Percentiles rank a stretch among this genome's conserved stretches.
These are phyloP conservation scores for Lagenidium giganteum DNA, from an alignment of 352 stramenopile genomes.

Conservation along the genomic window DNA sequence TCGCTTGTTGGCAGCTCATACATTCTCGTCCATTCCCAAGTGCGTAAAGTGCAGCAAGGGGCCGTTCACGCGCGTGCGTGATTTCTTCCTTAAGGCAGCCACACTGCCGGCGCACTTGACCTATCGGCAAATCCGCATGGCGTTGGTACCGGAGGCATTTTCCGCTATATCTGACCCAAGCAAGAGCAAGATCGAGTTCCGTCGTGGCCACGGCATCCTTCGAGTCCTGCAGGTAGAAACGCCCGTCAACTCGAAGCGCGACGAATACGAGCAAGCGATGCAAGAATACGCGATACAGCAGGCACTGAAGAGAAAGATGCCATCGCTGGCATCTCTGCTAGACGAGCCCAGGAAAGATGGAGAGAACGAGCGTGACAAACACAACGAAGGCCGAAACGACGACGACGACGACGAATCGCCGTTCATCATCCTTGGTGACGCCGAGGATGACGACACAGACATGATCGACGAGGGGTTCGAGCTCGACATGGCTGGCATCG, in stretches of 20 bases:
- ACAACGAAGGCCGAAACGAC: slow-evolving; percentile 9
- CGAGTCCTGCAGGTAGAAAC: slow-evolving; percentile 67
- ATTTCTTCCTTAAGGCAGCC: slow-evolving; percentile 54
- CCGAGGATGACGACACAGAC: background rate
- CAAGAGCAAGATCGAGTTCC: slow-evolving; percentile 81
- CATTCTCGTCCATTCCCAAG: slow-evolving; percentile 73
- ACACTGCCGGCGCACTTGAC: slow-evolving; percentile 18
- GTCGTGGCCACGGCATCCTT: slow-evolving; percentile 44
- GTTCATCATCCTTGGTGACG: slow-evolving; percentile 4
- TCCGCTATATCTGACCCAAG: slow-evolving; percentile 55
- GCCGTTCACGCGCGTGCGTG: slow-evolving; percentile 51
- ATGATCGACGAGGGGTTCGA: background rate
- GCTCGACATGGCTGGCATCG: slow-evolving; percentile 1
- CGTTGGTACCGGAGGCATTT: slow-evolving; percentile 39
- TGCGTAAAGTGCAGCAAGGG: slow-evolving; percentile 51
- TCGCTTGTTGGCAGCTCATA: slow-evolving; percentile 51
- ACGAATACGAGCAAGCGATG: slow-evolving; percentile 20
- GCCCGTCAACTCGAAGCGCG: slow-evolving; percentile 37
- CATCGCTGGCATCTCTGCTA: too few species aligned
- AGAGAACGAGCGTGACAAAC: background rate
- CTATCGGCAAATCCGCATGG: slow-evolving; percentile 21
- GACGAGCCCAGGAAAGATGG: too few species aligned
- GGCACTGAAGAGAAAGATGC: too few species aligned
- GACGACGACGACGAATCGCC: slow-evolving; percentile 10
- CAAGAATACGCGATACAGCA: background rate